A percentile compares a stretch with the other conserved stretches of the same genome.
phyloP scores from a whole-genome alignment of 257 asterid species.

The Galeopsis tetrahit region DNA sequence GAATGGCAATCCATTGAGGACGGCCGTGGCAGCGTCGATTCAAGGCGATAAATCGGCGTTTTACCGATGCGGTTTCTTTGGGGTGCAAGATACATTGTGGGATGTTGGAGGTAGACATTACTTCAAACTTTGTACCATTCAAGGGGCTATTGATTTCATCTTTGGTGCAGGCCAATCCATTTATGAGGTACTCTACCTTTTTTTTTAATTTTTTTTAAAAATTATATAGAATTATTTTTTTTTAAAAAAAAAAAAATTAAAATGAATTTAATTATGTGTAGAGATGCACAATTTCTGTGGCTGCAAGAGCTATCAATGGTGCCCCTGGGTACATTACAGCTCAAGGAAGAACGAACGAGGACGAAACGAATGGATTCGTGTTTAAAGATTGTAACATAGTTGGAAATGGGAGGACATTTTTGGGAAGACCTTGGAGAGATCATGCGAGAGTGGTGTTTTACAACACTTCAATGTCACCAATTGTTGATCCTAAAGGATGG shows the following conservation, averaged over 20 bases:
- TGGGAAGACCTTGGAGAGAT: constrained; percentile 80
- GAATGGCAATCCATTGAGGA: constrained; percentile 35
- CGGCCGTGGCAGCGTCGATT: constrained; percentile 68
- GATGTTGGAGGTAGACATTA: constrained; percentile 79
- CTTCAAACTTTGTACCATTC: constrained; percentile 64
- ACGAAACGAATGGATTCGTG: constrained; percentile 50
- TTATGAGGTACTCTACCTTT: too few species aligned
- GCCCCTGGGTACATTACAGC: constrained; percentile 75
- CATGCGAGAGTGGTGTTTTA: constrained; percentile 69
- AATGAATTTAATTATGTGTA: constrained; percentile 16
- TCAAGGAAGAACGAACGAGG: constrained; percentile 45
- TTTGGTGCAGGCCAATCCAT: constrained; percentile 87
- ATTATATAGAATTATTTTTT: too few species aligned
- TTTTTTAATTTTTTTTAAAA: too few species aligned
- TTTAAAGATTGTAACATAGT: constrained; percentile 49
- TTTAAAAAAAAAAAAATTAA: too few species aligned
- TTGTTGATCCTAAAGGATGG: constrained; percentile 76
- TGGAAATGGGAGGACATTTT: constrained; percentile 46
- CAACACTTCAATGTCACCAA: constrained; percentile 49
- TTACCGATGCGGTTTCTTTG: constrained; percentile 57
- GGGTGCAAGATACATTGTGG: constrained; percentile 90
- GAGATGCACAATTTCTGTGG: constrained; percentile 64
- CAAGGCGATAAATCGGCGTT: constrained; percentile 72
- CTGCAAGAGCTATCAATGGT: constrained; percentile 38
- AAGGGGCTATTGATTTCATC: constrained; percentile 84